Conservation (phyloP, 2,329 filamentous ascomycete species). For the Aspergillus ruber region DNA sequence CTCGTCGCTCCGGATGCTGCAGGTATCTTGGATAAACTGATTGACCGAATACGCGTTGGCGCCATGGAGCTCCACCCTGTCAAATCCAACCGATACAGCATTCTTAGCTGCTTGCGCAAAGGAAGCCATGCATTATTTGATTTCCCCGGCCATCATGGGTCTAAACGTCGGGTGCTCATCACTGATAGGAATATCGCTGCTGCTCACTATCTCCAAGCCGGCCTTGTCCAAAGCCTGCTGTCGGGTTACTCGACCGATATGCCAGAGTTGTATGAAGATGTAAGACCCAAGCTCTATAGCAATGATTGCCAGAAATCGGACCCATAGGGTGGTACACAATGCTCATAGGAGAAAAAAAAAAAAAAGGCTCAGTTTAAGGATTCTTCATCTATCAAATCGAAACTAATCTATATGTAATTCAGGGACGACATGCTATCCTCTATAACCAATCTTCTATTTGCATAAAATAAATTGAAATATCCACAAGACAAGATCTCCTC, state of each 20-base stretch:
- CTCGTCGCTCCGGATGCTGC: not conserved
- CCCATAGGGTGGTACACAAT: too few relatives aligned
- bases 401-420: too few relatives aligned
- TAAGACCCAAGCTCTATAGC: too few relatives aligned
- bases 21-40: not conserved
- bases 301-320: too few relatives aligned
- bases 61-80: not conserved
- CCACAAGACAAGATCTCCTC: too few relatives aligned
- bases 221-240: not conserved
- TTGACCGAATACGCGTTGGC: not conserved
- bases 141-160: not conserved
- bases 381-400: too few relatives aligned
- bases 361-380: too few relatives aligned
- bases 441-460: too few relatives aligned
- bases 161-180: not conserved
- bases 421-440: too few relatives aligned
- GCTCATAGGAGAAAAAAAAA: too few relatives aligned
- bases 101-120: not conserved
- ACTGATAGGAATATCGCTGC: not conserved
- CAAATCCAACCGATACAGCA: not conserved
- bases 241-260: not conserved
- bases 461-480: too few relatives aligned
- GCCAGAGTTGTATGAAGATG: not conserved
- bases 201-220: not conserved
- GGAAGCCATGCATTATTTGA: not conserved